Evolutionary conservation across 1,139 yeast species (phyloP).

Genomic region (Debaryomyces nepalensis): DNA sequence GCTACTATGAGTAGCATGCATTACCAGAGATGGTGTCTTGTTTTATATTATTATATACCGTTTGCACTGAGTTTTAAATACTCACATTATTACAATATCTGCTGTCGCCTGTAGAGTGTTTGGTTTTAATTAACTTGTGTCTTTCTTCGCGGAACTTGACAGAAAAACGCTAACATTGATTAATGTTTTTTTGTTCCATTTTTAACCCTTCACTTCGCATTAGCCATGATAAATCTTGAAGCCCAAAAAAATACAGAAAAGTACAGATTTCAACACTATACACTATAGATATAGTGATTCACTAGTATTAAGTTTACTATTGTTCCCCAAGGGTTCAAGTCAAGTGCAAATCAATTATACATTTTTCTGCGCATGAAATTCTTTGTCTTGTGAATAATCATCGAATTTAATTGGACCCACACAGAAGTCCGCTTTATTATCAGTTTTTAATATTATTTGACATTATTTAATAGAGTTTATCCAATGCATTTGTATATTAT

Average conservation of each 20-base stretch:
- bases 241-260: not conserved
- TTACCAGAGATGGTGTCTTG: not conserved
- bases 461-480: not conserved
- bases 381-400: conserved; percentile 1
- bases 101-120: too few species aligned
- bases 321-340: not conserved
- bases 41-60: not conserved
- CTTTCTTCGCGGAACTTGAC: too few species aligned
- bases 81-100: too few species aligned
- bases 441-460: not conserved
- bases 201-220: not conserved
- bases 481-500: conserved; percentile 2
- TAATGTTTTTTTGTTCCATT: not conserved
- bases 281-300: not conserved
- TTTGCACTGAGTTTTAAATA: too few species aligned
- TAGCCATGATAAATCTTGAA: not conserved
- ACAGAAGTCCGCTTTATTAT: too few species aligned
- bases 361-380: conserved; percentile 1
- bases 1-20: too few species aligned
- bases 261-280: too few species aligned
- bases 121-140: too few species aligned
- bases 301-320: not conserved
- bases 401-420: conserved; percentile 1
- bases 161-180: too few species aligned
- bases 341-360: not conserved